phyloP scores from a whole-genome alignment of 345 rosid species.

The Lepidium sativum region DNA sequence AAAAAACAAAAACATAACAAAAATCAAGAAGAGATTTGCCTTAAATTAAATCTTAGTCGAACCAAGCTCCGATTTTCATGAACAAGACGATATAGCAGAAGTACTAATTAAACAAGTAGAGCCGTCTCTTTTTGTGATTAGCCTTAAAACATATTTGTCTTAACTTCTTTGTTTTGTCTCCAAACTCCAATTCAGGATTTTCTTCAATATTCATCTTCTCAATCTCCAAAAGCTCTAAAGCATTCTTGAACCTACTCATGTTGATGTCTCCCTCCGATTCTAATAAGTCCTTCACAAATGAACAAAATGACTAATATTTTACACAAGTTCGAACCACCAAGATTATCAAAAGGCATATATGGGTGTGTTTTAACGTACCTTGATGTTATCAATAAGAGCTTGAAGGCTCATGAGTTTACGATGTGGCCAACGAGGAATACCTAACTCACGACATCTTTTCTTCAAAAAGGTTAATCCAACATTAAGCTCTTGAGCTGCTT shows the following conservation, averaged over 20 bases:
- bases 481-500: slow-evolving; percentile 57
- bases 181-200: slow-evolving; percentile 45
- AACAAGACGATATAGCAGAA: background rate
- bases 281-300: slow-evolving; percentile 20
- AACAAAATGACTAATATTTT: background rate
- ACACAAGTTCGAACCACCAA: no score
- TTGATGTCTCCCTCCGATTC: slow-evolving; percentile 21
- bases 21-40: no score
- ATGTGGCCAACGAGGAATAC: slow-evolving; percentile 60
- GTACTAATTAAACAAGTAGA: background rate
- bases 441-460: slow-evolving; percentile 59
- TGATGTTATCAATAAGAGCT: slow-evolving; percentile 35
- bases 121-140: slow-evolving; percentile 54
- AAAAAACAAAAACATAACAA: no score
- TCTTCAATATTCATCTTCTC: slow-evolving; percentile 62
- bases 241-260: slow-evolving; percentile 27
- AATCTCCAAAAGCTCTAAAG: slow-evolving; percentile 45
- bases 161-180: slow-evolving; percentile 49
- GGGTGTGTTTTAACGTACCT: slow-evolving; percentile 24
- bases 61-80: background rate
- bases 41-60: no score
- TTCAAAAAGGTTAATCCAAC: slow-evolving; percentile 58
- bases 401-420: slow-evolving; percentile 55
- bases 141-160: slow-evolving; percentile 85
- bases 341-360: background rate